These are phyloP conservation scores for Diaporthe sp. DNA, from an alignment of 2,329 filamentous ascomycete genomes.

Conservation along the genomic window DNA sequence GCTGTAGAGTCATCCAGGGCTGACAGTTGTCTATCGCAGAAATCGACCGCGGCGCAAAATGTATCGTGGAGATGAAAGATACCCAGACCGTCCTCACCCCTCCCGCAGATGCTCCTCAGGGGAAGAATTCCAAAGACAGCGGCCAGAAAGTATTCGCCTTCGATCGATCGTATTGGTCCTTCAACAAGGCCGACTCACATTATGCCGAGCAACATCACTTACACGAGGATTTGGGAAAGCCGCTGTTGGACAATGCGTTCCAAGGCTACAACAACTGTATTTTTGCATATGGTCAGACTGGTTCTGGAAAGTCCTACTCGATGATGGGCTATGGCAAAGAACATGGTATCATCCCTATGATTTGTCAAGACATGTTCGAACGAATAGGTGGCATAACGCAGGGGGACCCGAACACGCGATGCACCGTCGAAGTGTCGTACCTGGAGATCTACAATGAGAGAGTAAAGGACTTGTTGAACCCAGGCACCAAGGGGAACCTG, in stretches of 20 bases:
- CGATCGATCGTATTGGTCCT: constrained; percentile 98
- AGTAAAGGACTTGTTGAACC: constrained; percentile 95
- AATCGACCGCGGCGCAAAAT: constrained; percentile 92
- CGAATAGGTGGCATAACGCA: constrained; percentile 79
- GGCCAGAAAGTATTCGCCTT: constrained; percentile 92
- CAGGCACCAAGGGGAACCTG: constrained; percentile 93
- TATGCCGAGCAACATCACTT: constrained; percentile 93
- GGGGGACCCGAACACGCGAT: constrained; percentile 80
- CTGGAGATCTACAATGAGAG: constrained; percentile 99
- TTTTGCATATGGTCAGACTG: constrained; percentile 98
- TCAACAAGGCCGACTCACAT: constrained; percentile 82
- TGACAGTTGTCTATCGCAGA: constrained; percentile 65
- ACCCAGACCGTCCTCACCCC: constrained; percentile 89
- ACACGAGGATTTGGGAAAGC: constrained; percentile 88
- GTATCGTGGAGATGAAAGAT: constrained; percentile 96
- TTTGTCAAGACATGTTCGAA: constrained; percentile 98
- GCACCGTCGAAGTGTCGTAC: constrained; percentile 98
- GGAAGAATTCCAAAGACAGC: constrained; percentile 78
- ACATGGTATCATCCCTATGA: constrained; percentile 93
- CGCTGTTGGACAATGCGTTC: constrained; percentile 97
- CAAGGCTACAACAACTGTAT: constrained; percentile 99
- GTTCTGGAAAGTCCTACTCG: constrained; percentile 98
- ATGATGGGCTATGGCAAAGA: constrained; percentile 99
- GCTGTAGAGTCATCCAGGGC: background rate
- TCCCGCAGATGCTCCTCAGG: constrained; percentile 73